A percentile compares a stretch with the other conserved stretches of the same genome.
Evolutionary conservation across 257 asterid genomes (phyloP).

Genomic region (Euphrasia confusa): DNA sequence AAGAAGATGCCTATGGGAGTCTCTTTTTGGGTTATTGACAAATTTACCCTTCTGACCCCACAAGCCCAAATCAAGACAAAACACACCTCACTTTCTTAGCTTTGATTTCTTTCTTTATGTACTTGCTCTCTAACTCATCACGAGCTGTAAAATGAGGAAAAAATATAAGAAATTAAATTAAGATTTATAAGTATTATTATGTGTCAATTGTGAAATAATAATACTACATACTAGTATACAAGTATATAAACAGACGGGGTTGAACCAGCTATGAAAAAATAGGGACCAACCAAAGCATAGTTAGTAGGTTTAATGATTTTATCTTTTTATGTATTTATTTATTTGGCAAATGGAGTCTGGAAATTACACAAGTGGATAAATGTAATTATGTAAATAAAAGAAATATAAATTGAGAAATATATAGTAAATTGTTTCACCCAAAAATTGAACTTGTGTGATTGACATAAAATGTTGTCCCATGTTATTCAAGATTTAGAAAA

Average conservation of each 20-base stretch:
- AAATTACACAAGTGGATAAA: constrained; percentile 25
- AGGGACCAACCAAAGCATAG: constrained; percentile 27
- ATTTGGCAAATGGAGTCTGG: constrained; percentile 27
- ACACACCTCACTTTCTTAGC: constrained; percentile 28
- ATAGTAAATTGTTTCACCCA: no score
- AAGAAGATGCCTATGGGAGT: constrained; percentile 39
- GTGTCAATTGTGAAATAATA: no score
- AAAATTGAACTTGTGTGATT: no score
- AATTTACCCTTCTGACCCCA: constrained; percentile 27
- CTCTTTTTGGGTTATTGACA: constrained; percentile 31
- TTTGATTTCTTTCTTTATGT: constrained; percentile 10
- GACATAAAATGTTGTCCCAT: no score
- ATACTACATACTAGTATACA: no score
- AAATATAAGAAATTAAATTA: background rate
- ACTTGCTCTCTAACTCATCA: constrained; percentile 31
- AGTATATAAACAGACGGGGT: constrained; percentile 27
- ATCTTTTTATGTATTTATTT: background rate
- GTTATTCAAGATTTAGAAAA: no score
- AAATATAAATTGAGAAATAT: no score
- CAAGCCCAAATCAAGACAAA: constrained; percentile 50
- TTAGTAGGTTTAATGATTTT: background rate
- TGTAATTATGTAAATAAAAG: background rate
- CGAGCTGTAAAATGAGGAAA: constrained; percentile 33
- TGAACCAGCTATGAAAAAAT: constrained; percentile 36
- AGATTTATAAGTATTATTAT: no score